A percentile compares a stretch with the other conserved stretches of the same genome.
These are phyloP conservation scores for Colletotrichum chrysophilum DNA, from an alignment of 2,329 filamentous ascomycete genomes.

Conservation along the genomic window DNA sequence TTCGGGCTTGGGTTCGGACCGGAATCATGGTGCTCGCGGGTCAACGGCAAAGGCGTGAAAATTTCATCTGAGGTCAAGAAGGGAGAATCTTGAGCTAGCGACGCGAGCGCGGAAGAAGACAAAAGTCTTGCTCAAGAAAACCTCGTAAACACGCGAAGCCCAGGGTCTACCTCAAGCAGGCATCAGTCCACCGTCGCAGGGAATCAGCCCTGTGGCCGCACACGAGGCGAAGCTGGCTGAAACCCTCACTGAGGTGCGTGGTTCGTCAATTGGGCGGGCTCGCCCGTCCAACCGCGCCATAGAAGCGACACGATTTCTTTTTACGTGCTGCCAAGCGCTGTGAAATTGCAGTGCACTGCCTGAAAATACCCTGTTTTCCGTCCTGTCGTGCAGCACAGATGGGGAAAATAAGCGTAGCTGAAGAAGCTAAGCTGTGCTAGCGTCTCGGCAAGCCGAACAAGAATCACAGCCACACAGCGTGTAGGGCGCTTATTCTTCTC, in stretches of 20 bases:
- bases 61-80: not conserved
- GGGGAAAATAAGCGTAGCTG: not conserved
- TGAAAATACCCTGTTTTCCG: not conserved
- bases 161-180: not conserved
- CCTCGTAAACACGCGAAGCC: not conserved
- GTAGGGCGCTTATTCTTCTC: not conserved
- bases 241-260: not conserved
- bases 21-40: not conserved
- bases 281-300: not conserved
- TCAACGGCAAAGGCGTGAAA: not conserved
- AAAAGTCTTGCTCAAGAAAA: not conserved
- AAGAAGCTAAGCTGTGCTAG: not conserved
- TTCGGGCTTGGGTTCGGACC: rapidly evolving
- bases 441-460: not conserved
- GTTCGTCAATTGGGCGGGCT: not conserved
- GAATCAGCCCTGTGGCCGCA: not conserved
- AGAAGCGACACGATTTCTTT: not conserved
- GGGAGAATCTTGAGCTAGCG: not conserved
- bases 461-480: not conserved
- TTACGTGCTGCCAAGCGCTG: not conserved
- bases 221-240: not conserved
- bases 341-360: not conserved
- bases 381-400: not conserved
- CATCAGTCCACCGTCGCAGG: not conserved
- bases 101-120: rapidly evolving